Evolutionary conservation across 2,329 filamentous ascomycete species (phyloP), one percentile per base, ranked within the genome.

Genomic region (Neonectria neomacrospora): DNA sequence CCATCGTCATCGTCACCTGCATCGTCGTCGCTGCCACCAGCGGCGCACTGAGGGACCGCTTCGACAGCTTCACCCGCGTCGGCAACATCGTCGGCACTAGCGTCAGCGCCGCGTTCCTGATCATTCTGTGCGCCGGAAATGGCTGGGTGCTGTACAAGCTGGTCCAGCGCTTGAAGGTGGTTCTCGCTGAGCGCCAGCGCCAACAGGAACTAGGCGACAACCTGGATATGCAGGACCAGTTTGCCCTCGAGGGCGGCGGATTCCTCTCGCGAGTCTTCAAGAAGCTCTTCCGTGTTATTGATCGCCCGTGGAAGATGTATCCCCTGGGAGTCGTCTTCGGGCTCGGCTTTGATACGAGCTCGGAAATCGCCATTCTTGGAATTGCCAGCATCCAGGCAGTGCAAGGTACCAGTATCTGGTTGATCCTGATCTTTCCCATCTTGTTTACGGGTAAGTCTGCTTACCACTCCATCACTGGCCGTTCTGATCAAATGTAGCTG

Each of bases 251-350:
- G 69, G 93, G 92, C 0, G 90, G 87, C 0, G 95, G 95, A 0
- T 88, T 94, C 57, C 79, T 97, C 41, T 90, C 91, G 26, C 82
- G 83, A 1, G 75, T 96, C 1, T 87, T 97, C 56, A 88, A 91
- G 61, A 87, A 83, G 64, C 83, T 96, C 64, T 97, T 98, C 79
- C 88, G 87, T 44, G 81, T 96, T 23, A 84, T 91, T 32, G 88
- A 91, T 70, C 80, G 86, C 5, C 91, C 92, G 0, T 98, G 95
- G 95, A 98, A 98, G 78, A 97, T 97, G 94, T 96, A 96, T 70
- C 94, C 93, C 0, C 81, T 97, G 0, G 95, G 95, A 0, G 85
- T 98, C 0, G 81, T 98, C 5, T 98, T 95, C 73, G 96, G 95
- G 0, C 83, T 98, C 0, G 96, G 95, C 0, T 98, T 99, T 76